phyloP scores from a whole-genome alignment of 2,329 filamentous ascomycete genomes.

The Dactylonectria estremocensis region DNA sequence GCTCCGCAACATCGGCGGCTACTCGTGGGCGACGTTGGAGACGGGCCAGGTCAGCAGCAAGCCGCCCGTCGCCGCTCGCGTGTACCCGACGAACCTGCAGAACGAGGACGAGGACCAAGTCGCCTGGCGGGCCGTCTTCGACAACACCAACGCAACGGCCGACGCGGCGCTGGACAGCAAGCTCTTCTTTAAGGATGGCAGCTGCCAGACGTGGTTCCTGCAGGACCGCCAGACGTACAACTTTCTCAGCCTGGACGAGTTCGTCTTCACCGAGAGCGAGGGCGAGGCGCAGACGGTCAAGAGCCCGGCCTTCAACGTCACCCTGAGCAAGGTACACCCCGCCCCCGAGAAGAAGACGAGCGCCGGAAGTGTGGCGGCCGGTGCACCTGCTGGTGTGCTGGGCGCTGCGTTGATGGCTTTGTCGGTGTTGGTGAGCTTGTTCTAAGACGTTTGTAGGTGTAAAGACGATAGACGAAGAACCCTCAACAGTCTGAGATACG shows the following conservation, averaged over 20 bases:
- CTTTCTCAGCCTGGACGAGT: slow-evolving; percentile 51
- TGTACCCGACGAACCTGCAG: slow-evolving; percentile 50
- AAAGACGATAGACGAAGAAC: background rate
- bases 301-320: slow-evolving; percentile 48
- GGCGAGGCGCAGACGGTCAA: slow-evolving; percentile 35
- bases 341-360: slow-evolving; percentile 39
- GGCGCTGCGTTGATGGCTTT: slow-evolving; percentile 20
- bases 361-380: slow-evolving; percentile 17
- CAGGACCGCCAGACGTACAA: slow-evolving; percentile 54
- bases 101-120: slow-evolving; percentile 38
- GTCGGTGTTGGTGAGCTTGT: slow-evolving; percentile 35
- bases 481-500: background rate
- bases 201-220: slow-evolving; percentile 52
- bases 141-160: slow-evolving; percentile 37
- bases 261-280: slow-evolving; percentile 45
- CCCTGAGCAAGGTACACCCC: slow-evolving; percentile 47
- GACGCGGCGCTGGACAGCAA: slow-evolving; percentile 39
- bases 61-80: slow-evolving; percentile 43
- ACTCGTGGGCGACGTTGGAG: slow-evolving; percentile 39
- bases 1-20: slow-evolving; percentile 52
- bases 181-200: slow-evolving; percentile 48
- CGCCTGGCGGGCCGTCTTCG: slow-evolving; percentile 54
- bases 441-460: slow-evolving; percentile 40
- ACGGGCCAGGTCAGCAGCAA: slow-evolving; percentile 24
- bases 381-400: slow-evolving; percentile 18